Evolutionary conservation across 192 early-diverging fungal genomes (phyloP).

Genomic region (Martensiomyces pterosporus): DNA sequence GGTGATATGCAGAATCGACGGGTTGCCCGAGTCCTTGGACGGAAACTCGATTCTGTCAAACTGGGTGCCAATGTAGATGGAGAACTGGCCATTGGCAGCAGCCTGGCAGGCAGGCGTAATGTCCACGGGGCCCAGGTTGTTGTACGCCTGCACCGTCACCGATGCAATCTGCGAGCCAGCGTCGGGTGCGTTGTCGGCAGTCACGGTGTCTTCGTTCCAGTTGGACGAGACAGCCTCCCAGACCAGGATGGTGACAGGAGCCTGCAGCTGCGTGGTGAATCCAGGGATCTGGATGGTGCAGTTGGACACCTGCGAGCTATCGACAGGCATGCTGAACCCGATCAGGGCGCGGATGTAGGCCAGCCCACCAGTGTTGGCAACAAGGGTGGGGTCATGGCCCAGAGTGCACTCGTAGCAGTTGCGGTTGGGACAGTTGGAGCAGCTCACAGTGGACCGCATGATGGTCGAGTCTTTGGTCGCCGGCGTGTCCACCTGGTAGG

Average conservation of each 20-base stretch:
- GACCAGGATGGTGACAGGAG: conserved; percentile 16
- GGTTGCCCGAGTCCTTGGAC: conserved; percentile 49
- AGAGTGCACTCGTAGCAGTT: conserved; percentile 50
- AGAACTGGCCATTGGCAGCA: conserved; percentile 21
- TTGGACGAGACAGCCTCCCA: conserved; percentile 10
- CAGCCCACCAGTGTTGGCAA: conserved; percentile 32
- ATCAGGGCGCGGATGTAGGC: conserved; percentile 25
- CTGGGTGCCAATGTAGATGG: conserved; percentile 19
- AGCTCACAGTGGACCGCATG: conserved; percentile 38
- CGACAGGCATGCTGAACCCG: conserved; percentile 31
- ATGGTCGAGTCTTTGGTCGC: conserved; percentile 50
- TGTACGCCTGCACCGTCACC: conserved; percentile 23
- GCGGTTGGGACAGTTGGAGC: conserved; percentile 34
- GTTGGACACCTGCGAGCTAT: conserved; percentile 13
- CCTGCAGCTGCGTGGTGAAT: conserved; percentile 17
- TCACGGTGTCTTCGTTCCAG: conserved; percentile 38
- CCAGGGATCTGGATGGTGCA: conserved; percentile 42
- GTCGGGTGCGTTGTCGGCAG: conserved; percentile 28
- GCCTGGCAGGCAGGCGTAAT: conserved; percentile 35
- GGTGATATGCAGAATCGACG: conserved; percentile 33
- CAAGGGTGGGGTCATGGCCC: conserved; percentile 23
- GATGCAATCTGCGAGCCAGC: conserved; percentile 12
- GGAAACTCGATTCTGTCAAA: conserved; percentile 27
- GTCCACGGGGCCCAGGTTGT: conserved; percentile 19
- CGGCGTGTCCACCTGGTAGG: conserved; percentile 7